Base-by-base conservation (phyloP, 2,329 filamentous ascomycete genomes). In the Didymosphaeria variabile region DNA sequence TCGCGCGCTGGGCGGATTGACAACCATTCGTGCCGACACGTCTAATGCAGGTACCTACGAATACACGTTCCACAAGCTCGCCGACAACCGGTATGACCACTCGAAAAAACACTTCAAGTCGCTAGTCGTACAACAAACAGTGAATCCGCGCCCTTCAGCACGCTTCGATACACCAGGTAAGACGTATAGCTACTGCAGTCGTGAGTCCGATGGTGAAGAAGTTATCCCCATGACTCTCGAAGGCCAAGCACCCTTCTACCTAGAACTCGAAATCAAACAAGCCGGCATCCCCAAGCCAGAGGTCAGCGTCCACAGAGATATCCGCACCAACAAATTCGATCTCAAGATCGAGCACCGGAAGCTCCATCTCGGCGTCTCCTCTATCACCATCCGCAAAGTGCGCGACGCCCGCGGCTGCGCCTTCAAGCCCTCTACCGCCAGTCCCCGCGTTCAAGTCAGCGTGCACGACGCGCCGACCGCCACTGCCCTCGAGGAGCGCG, bases 191-290 rank as follows among this genome's bases (percentile, higher is more conserved):
- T 97, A 94, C 79, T 99, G 95, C 80, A 90, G 93, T 76, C 89
- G 93, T 51, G 92, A 97, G 70, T 87, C 91, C 54, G 88, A 88
- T 57, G 88, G 89, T 34, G 92, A 96, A 71, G 94, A 99, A 72
- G 88, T 87, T 44, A 97, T 99, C 57, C 94, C 94, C 0, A 90
- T 99, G 61, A 89, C 87, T 2, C 85, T 99, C 19, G 91, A 91
- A 61, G 95, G 95, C 42, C 84, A 90, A 17, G 88, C 94, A 7
- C 95, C 95, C 0, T 99, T 99, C 81, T 90, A 90, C 51, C 83
- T 99, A 5, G 95, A 98, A 76, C 86, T 98, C 26, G 93, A 94
- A 72, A 92, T 99, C 79, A 97, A 94, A 80, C 94, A 98, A 72
- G 91, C 96, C 73, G 90, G 91, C 57, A 91, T 89, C 29, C 87